Evolutionary conservation across 1,284 basidiomycete genomes (phyloP), one percentile per base, ranked within the genome.

Genomic region (Rhodotorula sp.): DNA sequence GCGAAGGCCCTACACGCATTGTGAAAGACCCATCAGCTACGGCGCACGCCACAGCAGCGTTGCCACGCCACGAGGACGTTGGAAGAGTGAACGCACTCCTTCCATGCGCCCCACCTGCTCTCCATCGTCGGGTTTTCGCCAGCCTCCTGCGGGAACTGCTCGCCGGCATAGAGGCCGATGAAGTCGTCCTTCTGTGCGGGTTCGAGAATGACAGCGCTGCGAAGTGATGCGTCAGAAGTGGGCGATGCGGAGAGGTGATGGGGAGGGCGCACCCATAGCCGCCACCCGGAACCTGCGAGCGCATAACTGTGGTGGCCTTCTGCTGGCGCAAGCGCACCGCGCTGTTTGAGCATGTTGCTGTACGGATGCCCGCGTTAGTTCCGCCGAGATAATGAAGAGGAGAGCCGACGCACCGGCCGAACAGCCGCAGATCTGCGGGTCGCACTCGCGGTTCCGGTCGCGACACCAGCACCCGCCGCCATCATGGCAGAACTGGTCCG

Each of bases 131-230:
- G 34, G 8, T n/a, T 10, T 1, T 55, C 44, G 10, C 17, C 37
- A 2, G n/a, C 1, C 2, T 29, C 51, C n/a, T 63, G 51, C 39
- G 62, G 39, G 53, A 65, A 57, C 17, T 21, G 37, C 46, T 69
- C 68, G n/a, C 63, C 68, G 17, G 59, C 68, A 54, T 69, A 69
- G 6, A 65, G 3, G 2, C 59, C 68, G 59, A 69, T 39, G 34
- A 65, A 34, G 13, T 65, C 68, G 53, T 39, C 39, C 12, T 39
- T 32, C 1, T 19, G 4, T 3, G 48, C 68, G 7, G 53, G 9
- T 36, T 69, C 58, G 22, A 65, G 53, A 3, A 65, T 10, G 17
- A 55, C 36, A 15, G 64, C n/a, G 0, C 68, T 69, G 63, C 1
- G 17, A 9, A 2, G 7, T 5, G 22, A 15, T 15, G 7, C 4